Conservation (phyloP, 2,329 filamentous ascomycete species). For the Elsinoe arachidis region DNA sequence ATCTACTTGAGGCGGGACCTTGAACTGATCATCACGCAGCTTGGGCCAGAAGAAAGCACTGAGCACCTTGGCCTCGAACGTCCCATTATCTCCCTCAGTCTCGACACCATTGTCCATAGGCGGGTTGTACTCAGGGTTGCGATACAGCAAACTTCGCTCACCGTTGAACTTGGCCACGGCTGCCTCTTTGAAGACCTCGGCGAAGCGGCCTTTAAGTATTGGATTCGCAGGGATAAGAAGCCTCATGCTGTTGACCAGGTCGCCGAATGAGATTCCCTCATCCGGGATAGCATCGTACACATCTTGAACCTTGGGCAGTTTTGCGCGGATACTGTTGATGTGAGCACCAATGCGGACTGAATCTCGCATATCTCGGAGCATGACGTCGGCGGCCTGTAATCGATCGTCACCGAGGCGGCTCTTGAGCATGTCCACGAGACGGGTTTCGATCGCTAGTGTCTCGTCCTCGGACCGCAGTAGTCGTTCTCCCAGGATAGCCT, state of each 20-base stretch:
- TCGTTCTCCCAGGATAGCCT: constrained; percentile 77
- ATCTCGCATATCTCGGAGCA: constrained; percentile 88
- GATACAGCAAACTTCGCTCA: background rate
- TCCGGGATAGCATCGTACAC: constrained; percentile 28
- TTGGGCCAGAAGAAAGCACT: constrained; percentile 91
- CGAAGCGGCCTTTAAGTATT: background rate
- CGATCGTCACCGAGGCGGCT: constrained; percentile 76
- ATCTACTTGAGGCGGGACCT: constrained; percentile 50
- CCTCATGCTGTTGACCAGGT: constrained; percentile 17
- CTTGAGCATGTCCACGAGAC: constrained; percentile 79
- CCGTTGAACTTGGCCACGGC: background rate
- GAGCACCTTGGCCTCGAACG: constrained; percentile 73
- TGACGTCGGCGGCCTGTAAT: constrained; percentile 90
- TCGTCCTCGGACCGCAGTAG: constrained; percentile 54
- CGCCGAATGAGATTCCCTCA: constrained; percentile 28
- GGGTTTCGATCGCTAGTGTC: constrained; percentile 68
- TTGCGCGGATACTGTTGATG: constrained; percentile 23
- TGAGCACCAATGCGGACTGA: constrained; percentile 54
- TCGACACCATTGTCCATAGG: background rate
- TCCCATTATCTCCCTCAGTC: background rate
- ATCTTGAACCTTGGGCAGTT: constrained; percentile 24
- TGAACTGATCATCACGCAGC: constrained; percentile 61
- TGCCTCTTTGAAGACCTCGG: constrained; percentile 11
- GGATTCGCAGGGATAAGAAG: constrained; percentile 1
- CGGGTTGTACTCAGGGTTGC: background rate